Base-by-base conservation (phyloP, 225 moss, liverwort and hornwort species). In the Neckera pumila region DNA sequence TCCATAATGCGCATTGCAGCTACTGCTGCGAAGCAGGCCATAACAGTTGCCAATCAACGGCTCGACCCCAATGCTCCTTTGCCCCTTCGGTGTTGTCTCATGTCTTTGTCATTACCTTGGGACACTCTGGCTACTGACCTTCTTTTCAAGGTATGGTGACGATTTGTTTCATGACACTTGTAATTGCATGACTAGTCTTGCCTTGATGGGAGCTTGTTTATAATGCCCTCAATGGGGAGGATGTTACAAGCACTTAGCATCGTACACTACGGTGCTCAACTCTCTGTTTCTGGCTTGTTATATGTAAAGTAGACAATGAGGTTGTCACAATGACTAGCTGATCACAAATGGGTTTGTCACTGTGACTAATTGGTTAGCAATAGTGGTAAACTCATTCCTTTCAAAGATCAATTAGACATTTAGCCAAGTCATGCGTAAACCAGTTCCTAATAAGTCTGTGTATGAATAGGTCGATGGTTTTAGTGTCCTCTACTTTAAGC, bases 61-160 rank as follows among this genome's bases (percentile, higher is more conserved):
- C 88, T 92, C 51, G 95, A 93, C 83, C 94, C 91, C 84, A 93
- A 87, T 76, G 88, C 85, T 58, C 89, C 94, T 66, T 89, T 93
- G 27, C 99, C 96, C 58, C 96, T 99, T 79, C 96, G 99, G 70
- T 99, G 97, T 88, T 99, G 97, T 87, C 91, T 97, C 84, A 99
- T 97, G 99, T 96, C 99, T 78, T 92, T 97, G 70, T 99, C 96
- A 82, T 90, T 99, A 83, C 97, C 96, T 4, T 99, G 99, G 99
- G 96, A 99, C 85, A 93, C 91, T 47, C 90, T 99, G 76, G 97
- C 96, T 40, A 92, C 92, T 56, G 97, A 97, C 90, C 95, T 99
- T 79, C 95, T 99, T 76, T 97, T 94, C 87, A 99, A 99, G 96
- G 98, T 96, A 95, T 19, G 80, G 47, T 53, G 20, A 83, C 57